phyloP scores from a whole-genome alignment of 352 stramenopile genomes.

The Globisporangium emineosum region DNA sequence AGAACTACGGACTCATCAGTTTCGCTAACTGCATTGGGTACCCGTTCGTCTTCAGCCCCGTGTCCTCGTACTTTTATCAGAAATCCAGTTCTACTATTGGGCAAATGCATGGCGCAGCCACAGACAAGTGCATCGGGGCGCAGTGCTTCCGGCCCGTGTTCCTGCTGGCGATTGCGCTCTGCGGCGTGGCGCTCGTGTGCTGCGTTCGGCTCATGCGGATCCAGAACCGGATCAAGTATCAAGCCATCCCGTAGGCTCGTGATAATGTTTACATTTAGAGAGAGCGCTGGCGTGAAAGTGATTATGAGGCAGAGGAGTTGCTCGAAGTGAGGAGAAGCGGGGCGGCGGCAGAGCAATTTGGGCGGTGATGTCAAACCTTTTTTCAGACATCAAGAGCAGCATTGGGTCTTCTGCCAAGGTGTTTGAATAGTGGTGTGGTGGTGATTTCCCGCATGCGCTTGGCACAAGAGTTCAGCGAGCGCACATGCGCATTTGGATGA shows the following conservation, averaged over 20 bases:
- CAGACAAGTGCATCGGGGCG: constrained; percentile 54
- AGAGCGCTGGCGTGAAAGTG: neutral
- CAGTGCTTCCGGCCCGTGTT: constrained; percentile 71
- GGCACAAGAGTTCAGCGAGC: neutral
- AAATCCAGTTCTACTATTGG: constrained; percentile 19
- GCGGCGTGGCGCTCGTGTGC: constrained; percentile 47
- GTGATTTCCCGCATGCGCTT: no score
- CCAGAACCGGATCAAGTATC: constrained; percentile 26
- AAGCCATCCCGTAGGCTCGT: constrained; percentile 14
- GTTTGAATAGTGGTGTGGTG: no score
- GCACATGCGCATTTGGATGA: neutral
- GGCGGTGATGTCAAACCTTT: no score
- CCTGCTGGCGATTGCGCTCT: constrained; percentile 50
- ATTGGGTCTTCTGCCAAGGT: neutral
- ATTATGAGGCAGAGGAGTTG: neutral
- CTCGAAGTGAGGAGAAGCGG: neutral
- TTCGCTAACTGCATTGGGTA: constrained; percentile 82
- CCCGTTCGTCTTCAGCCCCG: constrained; percentile 69
- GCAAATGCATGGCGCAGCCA: constrained; percentile 13
- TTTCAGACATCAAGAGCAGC: neutral
- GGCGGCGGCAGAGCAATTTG: neutral
- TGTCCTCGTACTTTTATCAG: constrained; percentile 77
- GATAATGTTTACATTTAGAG: no score
- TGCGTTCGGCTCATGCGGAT: constrained; percentile 39
- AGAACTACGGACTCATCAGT: constrained; percentile 83